Conservation (phyloP, 2,329 filamentous ascomycete genomes). For the Alternaria conjuncta region DNA sequence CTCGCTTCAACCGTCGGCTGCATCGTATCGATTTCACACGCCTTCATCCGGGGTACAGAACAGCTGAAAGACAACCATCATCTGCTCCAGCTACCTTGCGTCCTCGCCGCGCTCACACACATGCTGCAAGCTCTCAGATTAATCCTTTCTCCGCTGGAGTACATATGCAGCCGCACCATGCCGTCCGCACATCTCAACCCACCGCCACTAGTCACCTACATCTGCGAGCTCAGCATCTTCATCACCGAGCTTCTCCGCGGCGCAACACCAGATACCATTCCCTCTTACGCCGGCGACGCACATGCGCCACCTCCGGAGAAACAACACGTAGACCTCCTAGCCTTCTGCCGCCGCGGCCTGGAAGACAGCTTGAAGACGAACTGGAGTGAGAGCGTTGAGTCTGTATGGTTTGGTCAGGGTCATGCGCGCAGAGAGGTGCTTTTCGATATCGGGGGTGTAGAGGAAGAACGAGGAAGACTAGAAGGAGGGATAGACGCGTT, state of each 20-base stretch:
- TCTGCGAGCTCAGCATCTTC: slow-evolving; percentile 50
- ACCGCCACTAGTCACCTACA: slow-evolving; percentile 46
- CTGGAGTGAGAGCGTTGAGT: slow-evolving; percentile 50
- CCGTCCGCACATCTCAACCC: slow-evolving; percentile 2
- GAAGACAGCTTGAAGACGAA: slow-evolving; percentile 52
- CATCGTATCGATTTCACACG: slow-evolving; percentile 49
- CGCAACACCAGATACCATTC: slow-evolving; percentile 19
- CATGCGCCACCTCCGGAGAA: background rate
- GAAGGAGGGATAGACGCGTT: background rate
- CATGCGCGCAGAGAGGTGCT: slow-evolving; percentile 54
- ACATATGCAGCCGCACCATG: slow-evolving; percentile 49
- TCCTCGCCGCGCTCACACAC: slow-evolving; percentile 48
- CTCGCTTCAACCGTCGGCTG: slow-evolving; percentile 46
- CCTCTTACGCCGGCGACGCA: slow-evolving; percentile 22
- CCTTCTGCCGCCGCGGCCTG: slow-evolving; percentile 51
- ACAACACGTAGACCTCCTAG: slow-evolving; percentile 19
- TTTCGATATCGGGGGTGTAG: slow-evolving; percentile 43
- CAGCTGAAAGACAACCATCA: slow-evolving; percentile 42
- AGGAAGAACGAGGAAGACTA: slow-evolving; percentile 37
- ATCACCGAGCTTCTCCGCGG: slow-evolving; percentile 33
- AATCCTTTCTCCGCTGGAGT: slow-evolving; percentile 54
- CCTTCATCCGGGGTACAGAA: slow-evolving; percentile 47
- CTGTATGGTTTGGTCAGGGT: slow-evolving; percentile 57
- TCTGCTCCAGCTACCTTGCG: slow-evolving; percentile 48
- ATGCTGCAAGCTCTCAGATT: slow-evolving; percentile 53